These are phyloP conservation scores for Pelargonium fulgidum DNA, from an alignment of 441 rosid genomes.

Conservation along the genomic window DNA sequence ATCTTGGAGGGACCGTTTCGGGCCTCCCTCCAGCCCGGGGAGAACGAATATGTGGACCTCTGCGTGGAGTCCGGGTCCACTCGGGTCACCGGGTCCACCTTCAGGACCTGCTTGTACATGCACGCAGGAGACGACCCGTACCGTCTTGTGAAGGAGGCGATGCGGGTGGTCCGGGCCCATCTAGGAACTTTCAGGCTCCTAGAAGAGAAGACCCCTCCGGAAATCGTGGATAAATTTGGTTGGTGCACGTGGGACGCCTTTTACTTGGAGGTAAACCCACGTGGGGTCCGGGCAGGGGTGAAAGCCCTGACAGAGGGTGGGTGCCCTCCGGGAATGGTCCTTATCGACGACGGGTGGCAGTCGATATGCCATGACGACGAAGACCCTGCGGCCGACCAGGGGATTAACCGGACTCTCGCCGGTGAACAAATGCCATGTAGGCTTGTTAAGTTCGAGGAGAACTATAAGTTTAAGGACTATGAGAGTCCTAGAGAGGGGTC, in stretches of 20 bases:
- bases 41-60: conserved; percentile 17
- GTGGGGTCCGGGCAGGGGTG: conserved; percentile 26
- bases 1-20: conserved; percentile 24
- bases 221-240: conserved; percentile 26
- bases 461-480: conserved; percentile 25
- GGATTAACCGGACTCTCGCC: background rate
- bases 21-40: conserved; percentile 24
- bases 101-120: conserved; percentile 20
- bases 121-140: conserved; percentile 20
- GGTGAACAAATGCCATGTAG: conserved; percentile 21
- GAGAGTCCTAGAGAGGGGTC: conserved; percentile 15
- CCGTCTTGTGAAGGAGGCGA: conserved; percentile 21
- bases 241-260: conserved; percentile 34
- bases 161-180: conserved; percentile 19
- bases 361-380: conserved; percentile 22
- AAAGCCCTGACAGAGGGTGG: conserved; percentile 21
- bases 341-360: conserved; percentile 29
- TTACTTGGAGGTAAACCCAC: conserved; percentile 20
- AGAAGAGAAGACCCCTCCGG: conserved; percentile 21
- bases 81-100: conserved; percentile 11
- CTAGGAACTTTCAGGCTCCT: conserved; percentile 25
- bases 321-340: conserved; percentile 22
- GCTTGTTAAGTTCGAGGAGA: conserved; percentile 23
- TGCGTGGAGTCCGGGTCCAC: conserved; percentile 26
- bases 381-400: conserved; percentile 16